Percentiles rank a stretch among this genome's conserved stretches.
phyloP scores from a whole-genome alignment of 2,329 filamentous ascomycete genomes.

The Alternaria sp. region DNA sequence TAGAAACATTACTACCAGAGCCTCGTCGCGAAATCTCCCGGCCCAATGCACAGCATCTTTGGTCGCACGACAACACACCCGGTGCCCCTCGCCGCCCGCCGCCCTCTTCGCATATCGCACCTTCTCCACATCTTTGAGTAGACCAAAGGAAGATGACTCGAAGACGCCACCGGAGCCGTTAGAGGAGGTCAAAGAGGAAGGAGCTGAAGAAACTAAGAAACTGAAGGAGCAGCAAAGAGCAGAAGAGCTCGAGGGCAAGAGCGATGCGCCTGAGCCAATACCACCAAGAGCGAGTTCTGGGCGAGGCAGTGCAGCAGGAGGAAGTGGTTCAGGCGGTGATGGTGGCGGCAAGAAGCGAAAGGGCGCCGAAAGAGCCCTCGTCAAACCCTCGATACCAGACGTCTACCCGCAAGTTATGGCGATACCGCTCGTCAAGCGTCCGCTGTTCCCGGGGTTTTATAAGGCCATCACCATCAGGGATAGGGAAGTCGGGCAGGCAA shows the following conservation, averaged over 20 bases:
- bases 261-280: slow-evolving; percentile 60
- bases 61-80: slow-evolving; percentile 33
- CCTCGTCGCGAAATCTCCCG: slow-evolving; percentile 38
- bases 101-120: slow-evolving; percentile 46
- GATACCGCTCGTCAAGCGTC: slow-evolving; percentile 91
- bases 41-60: slow-evolving; percentile 44
- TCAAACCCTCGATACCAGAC: slow-evolving; percentile 90
- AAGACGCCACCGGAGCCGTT: slow-evolving; percentile 58
- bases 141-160: slow-evolving; percentile 65
- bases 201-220: slow-evolving; percentile 54
- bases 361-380: slow-evolving; percentile 75
- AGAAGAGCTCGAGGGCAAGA: slow-evolving; percentile 54
- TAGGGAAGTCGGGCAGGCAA: slow-evolving; percentile 86
- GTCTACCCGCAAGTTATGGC: slow-evolving; percentile 98
- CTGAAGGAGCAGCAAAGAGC: slow-evolving; percentile 55
- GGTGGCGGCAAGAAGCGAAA: slow-evolving; percentile 74
- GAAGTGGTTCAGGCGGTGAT: slow-evolving; percentile 60
- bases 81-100: slow-evolving; percentile 42
- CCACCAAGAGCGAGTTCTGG: slow-evolving; percentile 63
- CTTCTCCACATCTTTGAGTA: slow-evolving; percentile 55
- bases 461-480: slow-evolving; percentile 98
- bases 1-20: slow-evolving; percentile 42
- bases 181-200: slow-evolving; percentile 52
- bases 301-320: slow-evolving; percentile 67
- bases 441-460: slow-evolving; percentile 96